Conservation (phyloP, 139 green algal species). For the Marvania coccoides region DNA sequence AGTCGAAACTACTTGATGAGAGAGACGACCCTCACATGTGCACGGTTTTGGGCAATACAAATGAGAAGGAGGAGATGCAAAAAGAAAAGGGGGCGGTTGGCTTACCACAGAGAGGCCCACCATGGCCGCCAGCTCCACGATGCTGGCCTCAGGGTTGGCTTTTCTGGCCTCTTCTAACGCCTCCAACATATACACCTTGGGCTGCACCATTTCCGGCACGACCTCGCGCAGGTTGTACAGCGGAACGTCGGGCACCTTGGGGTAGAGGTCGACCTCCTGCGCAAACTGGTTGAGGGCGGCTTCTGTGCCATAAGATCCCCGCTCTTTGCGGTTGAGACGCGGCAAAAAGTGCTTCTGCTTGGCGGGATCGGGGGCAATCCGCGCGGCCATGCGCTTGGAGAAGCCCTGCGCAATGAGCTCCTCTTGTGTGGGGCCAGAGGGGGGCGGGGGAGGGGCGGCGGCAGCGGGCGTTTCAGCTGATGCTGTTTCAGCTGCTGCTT, state of each 20-base stretch:
- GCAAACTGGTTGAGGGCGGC: conserved; percentile 14
- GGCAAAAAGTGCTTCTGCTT: conserved; percentile 21
- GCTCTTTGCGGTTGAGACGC: conserved; percentile 19
- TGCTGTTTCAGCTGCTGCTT: not conserved
- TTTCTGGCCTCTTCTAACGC: not conserved
- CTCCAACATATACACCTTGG: not conserved
- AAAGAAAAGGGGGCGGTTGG: too few relatives aligned
- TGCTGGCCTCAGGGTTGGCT: not conserved
- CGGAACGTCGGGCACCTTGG: conserved; percentile 23
- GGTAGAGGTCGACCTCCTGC: conserved; percentile 27
- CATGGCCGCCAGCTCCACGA: not conserved
- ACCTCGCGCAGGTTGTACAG: conserved; percentile 34
- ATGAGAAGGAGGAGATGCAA: not conserved
- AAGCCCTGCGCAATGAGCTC: conserved; percentile 1
- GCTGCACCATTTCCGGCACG: conserved; percentile 19
- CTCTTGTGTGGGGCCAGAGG: not conserved
- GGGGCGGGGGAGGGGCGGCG: not conserved
- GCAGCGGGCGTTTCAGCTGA: not conserved
- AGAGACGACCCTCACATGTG: too few relatives aligned
- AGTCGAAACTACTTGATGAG: too few relatives aligned
- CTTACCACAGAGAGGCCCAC: not conserved
- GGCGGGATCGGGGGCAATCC: conserved; percentile 10
- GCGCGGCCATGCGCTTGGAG: conserved; percentile 7
- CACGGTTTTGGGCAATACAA: not conserved
- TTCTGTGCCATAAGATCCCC: conserved; percentile 22